Conservation (phyloP, 495 filamentous ascomycete genomes). For the Aspergillus taichungensis region DNA sequence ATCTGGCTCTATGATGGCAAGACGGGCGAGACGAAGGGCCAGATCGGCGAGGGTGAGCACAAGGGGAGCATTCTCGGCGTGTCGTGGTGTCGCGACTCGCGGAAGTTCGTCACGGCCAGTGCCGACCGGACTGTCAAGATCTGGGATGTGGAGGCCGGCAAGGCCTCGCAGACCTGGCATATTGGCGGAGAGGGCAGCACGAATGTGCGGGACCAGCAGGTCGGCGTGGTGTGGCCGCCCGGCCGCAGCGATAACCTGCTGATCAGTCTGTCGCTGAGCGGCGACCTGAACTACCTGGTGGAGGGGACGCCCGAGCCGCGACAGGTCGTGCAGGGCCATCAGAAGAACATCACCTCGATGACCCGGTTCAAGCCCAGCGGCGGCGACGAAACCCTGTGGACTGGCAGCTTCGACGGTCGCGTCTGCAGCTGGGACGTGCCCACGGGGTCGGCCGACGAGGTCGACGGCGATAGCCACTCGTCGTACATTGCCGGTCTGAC, state of each 20-base stretch:
- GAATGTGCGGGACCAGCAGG: conserved; percentile 77
- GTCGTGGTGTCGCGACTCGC: conserved; percentile 84
- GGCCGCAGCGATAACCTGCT: conserved; percentile 77
- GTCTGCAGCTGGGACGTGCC: conserved; percentile 72
- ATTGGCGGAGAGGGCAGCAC: conserved; percentile 73
- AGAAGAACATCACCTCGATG: conserved; percentile 81
- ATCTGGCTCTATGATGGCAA: conserved; percentile 96
- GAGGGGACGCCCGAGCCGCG: conserved; percentile 59
- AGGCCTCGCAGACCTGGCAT: conserved; percentile 70
- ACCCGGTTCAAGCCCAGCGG: conserved; percentile 37
- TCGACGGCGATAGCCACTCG: conserved; percentile 72
- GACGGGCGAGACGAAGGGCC: conserved; percentile 69
- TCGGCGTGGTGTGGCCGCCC: conserved; percentile 86
- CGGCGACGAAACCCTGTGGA: conserved; percentile 55
- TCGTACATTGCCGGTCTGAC: conserved; percentile 77
- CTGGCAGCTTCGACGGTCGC: conserved; percentile 84
- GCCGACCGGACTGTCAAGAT: conserved; percentile 78
- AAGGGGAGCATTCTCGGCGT: conserved; percentile 88
- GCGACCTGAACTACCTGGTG: conserved; percentile 82
- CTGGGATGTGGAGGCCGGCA: conserved; percentile 68
- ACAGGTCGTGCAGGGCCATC: conserved; percentile 79
- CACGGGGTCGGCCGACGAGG: conserved; percentile 53
- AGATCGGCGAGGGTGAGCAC: conserved; percentile 77
- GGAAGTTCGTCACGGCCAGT: conserved; percentile 80
- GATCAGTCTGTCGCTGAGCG: conserved; percentile 78